These are phyloP conservation scores for Ophiosphaerella korrae DNA, from an alignment of 2,329 filamentous ascomycete species.

Conservation along the genomic window DNA sequence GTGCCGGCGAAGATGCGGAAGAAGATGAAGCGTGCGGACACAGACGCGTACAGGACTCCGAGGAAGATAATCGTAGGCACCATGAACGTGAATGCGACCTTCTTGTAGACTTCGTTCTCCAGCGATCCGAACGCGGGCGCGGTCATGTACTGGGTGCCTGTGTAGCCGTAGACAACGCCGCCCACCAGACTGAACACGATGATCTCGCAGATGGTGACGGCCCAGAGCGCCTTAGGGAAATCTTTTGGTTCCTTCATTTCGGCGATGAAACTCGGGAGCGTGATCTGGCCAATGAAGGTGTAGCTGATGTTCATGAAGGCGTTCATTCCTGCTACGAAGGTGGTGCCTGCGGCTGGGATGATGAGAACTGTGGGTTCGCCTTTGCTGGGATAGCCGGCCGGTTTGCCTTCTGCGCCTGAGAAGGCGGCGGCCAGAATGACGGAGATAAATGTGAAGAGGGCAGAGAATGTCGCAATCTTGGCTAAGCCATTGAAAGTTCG, in stretches of 20 bases:
- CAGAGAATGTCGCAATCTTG: conserved; percentile 77
- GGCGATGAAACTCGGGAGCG: conserved; percentile 90
- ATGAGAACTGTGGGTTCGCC: conserved; percentile 72
- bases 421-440: conserved; percentile 85
- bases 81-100: conserved; percentile 93
- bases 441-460: conserved; percentile 87
- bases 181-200: conserved; percentile 86
- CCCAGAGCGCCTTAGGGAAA: conserved; percentile 91
- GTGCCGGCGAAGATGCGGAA: conserved; percentile 85
- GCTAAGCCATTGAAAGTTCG: conserved; percentile 83
- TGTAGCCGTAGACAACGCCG: conserved; percentile 81
- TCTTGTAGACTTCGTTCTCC: conserved; percentile 75
- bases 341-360: conserved; percentile 71
- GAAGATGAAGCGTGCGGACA: conserved; percentile 88
- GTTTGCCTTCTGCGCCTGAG: conserved; percentile 74
- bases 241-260: conserved; percentile 84
- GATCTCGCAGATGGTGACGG: conserved; percentile 85
- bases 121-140: conserved; percentile 86
- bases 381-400: conserved; percentile 62
- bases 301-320: conserved; percentile 96
- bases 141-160: conserved; percentile 86
- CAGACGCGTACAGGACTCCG: conserved; percentile 86
- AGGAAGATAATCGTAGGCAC: conserved; percentile 92
- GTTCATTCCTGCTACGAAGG: conserved; percentile 80
- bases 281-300: conserved; percentile 95